Evolutionary conservation across 805 yeast species (phyloP).

Genomic region (Candida easanensis): DNA sequence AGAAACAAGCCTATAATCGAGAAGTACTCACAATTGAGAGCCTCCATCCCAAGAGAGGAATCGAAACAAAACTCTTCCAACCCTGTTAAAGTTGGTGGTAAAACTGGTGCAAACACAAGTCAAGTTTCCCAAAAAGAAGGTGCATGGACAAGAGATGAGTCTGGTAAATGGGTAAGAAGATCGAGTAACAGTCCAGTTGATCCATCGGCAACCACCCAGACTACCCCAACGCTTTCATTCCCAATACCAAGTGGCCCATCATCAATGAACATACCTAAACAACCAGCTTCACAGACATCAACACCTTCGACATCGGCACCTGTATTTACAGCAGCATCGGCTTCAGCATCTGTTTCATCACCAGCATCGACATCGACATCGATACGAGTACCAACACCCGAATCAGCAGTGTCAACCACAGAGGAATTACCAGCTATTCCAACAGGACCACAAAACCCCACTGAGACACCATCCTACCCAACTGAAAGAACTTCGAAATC

Average conservation of each 20-base stretch:
- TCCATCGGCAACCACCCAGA: not conserved
- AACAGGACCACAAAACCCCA: too few relatives aligned
- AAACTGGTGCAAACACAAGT: not conserved
- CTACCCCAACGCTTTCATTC: not conserved
- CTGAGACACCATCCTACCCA: too few relatives aligned
- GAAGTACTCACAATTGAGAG: slow-evolving; percentile 57
- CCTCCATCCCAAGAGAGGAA: slow-evolving; percentile 44
- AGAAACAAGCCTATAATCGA: slow-evolving; percentile 56
- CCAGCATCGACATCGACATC: not conserved
- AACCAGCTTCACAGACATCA: too few relatives aligned
- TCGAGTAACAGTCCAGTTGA: not conserved
- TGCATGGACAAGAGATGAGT: slow-evolving; percentile 4
- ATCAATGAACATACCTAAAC: not conserved
- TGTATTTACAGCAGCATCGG: not conserved
- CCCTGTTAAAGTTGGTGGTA: not conserved
- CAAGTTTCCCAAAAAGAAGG: not conserved
- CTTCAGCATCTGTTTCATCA: not conserved
- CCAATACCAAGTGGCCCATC: not conserved
- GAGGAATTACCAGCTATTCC: too few relatives aligned
- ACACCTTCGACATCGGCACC: too few relatives aligned
- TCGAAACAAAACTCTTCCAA: slow-evolving; percentile 9
- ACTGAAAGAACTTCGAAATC: too few relatives aligned
- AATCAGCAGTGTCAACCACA: too few relatives aligned
- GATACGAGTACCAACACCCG: not conserved
- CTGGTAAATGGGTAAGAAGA: slow-evolving; percentile 5